phyloP scores from a whole-genome alignment of 352 stramenopile genomes.

The Phytophthora crassamura region DNA sequence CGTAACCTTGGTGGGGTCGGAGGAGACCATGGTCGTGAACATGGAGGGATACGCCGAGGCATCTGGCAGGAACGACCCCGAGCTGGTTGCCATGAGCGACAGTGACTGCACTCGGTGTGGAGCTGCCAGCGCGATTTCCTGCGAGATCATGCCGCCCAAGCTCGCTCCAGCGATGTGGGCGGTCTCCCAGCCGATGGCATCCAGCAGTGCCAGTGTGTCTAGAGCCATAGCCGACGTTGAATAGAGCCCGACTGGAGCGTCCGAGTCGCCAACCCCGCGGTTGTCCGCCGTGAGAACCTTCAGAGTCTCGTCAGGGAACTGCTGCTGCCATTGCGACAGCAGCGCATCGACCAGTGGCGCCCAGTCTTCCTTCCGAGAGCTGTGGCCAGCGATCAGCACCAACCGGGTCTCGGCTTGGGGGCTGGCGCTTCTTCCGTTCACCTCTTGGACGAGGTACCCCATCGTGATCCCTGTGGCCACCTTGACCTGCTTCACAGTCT shows the following conservation, averaged over 20 bases:
- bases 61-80: slow-evolving; percentile 49
- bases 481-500: slow-evolving; percentile 26
- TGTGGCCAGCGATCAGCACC: no score
- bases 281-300: slow-evolving; percentile 46
- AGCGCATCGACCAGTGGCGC: slow-evolving; percentile 31
- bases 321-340: slow-evolving; percentile 23
- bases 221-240: slow-evolving; percentile 65
- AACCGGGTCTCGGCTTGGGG: no score
- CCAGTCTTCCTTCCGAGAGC: slow-evolving; percentile 35
- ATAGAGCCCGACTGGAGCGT: slow-evolving; percentile 62
- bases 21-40: slow-evolving; percentile 50
- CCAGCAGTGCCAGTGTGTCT: slow-evolving; percentile 65
- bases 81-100: slow-evolving; percentile 67
- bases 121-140: slow-evolving; percentile 54
- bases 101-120: slow-evolving; percentile 64
- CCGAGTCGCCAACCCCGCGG: slow-evolving; percentile 38
- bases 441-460: no score
- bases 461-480: no score
- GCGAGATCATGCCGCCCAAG: slow-evolving; percentile 79
- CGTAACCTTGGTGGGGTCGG: slow-evolving; percentile 43
- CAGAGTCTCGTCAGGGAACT: slow-evolving; percentile 5
- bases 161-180: slow-evolving; percentile 65
- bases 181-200: slow-evolving; percentile 55
- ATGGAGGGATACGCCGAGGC: slow-evolving; percentile 35
- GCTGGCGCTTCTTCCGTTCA: no score